A percentile compares a stretch with the other conserved stretches of the same genome.
These are phyloP conservation scores for Hemileccinum rubropunctum DNA, from an alignment of 768 basidiomycete genomes.

Conservation along the genomic window DNA sequence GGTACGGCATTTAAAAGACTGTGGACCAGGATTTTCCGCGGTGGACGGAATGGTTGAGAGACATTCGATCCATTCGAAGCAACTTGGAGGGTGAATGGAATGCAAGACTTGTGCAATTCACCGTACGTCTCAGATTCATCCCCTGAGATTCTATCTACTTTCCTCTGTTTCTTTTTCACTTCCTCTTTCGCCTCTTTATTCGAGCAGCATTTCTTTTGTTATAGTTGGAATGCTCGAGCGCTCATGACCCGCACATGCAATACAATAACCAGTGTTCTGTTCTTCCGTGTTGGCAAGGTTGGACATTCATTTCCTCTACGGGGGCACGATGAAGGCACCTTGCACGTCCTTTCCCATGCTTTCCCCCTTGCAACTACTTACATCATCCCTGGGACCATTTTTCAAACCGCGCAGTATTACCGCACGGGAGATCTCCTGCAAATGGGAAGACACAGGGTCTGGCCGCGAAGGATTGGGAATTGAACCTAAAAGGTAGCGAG, in stretches of 20 bases:
- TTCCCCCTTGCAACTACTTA: conserved; percentile 53
- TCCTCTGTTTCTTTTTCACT: background rate
- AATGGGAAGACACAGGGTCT: conserved; percentile 28
- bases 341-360: conserved; percentile 61
- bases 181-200: conserved; percentile 4
- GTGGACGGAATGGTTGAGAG: conserved; percentile 41
- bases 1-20: conserved; percentile 41
- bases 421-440: background rate
- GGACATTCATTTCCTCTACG: conserved; percentile 52
- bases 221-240: background rate
- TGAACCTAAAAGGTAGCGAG: conserved; percentile 47
- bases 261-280: conserved; percentile 51
- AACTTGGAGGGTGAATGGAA: conserved; percentile 44
- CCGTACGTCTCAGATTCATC: conserved; percentile 35
- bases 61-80: conserved; percentile 53
- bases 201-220: background rate
- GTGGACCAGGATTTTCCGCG: conserved; percentile 43
- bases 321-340: conserved; percentile 59
- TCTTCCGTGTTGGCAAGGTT: conserved; percentile 58
- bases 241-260: conserved; percentile 2
- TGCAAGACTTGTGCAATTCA: conserved; percentile 60
- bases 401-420: conserved; percentile 41
- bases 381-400: conserved; percentile 59
- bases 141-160: background rate
- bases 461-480: conserved; percentile 50